Base-by-base conservation (phyloP, 352 stramenopile genomes). In the Phytopythium litorale region DNA sequence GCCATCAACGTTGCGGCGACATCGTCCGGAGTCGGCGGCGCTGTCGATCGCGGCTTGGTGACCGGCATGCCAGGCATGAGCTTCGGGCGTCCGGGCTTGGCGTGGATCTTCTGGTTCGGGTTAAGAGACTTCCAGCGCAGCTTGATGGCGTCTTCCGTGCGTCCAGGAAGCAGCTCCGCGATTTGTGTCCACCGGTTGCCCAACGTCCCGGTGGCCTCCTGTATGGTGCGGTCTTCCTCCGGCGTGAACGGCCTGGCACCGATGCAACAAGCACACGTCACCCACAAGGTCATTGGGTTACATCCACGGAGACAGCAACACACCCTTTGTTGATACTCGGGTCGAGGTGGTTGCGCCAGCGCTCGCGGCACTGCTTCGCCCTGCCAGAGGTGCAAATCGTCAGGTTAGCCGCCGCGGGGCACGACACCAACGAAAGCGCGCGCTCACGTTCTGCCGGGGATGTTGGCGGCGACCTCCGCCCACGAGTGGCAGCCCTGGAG, bases 111-210 rank as follows among this genome's bases (percentile, higher is more conserved):
- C 37, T 79, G 64, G 32, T 88, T 81, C 50, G 81, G 81, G 60
- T 92, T 86, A 7, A 91, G 56, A 18, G 73, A 62, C 53, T 90
- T 92, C 84, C 84, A 97, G 49, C 85, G 71, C 50, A 94, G 74
- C 64, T 97, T 97, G 7, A 97, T 78, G 1, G 88, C 83, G 62
- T 97, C 92, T 67, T 97, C 88, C 23, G 83, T 92, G 37, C 89
- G 78, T 56, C 89, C 91, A 12, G 84, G 84, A 16, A 97, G 67
- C 28, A 92, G 71, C 53, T 92, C 82, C 28, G 91, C 91, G 58
- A 97, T 96, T 56, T 98, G 89, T 11, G 92, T 97, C 96, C 96
- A 99, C 38, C 92, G 89, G 67, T 98, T 98, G 19, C 95, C 96
- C 57, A 98, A 80, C 28, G 84, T 83, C 45, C 92, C 79, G 58